Evolutionary conservation across 164 flowering plant species (phyloP).

Genomic region (Houttuynia cordata): DNA sequence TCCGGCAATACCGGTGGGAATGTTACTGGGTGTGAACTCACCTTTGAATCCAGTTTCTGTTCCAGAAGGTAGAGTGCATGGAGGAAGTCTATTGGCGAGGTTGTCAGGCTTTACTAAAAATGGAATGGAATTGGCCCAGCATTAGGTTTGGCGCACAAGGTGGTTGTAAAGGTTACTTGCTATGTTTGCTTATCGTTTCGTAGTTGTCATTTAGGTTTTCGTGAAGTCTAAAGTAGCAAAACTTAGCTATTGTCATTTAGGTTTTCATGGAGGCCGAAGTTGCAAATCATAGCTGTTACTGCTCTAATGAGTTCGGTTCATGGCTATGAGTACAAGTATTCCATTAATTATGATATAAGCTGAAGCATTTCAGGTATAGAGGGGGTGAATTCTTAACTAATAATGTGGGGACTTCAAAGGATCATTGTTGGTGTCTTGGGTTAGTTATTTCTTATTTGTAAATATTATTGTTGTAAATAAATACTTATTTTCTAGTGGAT

Average conservation of each 20-base stretch:
- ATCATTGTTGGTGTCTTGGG: too few species aligned
- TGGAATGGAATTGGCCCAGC: conserved; percentile 10
- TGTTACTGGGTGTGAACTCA: not conserved
- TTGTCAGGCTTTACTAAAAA: conserved; percentile 13
- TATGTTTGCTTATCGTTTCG: not conserved
- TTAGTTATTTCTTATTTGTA: too few species aligned
- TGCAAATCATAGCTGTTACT: not conserved
- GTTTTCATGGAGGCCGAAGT: not conserved
- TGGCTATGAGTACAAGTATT: not conserved
- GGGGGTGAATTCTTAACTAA: not conserved
- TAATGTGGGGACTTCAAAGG: not conserved
- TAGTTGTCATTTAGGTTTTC: not conserved
- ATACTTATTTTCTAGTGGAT: too few species aligned
- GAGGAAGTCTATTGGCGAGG: conserved; percentile 40
- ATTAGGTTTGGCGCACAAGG: conserved; percentile 12
- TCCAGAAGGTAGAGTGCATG: conserved; percentile 59
- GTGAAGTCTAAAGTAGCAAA: too few species aligned
- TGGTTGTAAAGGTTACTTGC: conserved; percentile 17
- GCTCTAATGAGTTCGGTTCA: not conserved
- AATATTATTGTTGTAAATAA: too few species aligned
- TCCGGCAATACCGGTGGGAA: not conserved
- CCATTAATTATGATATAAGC: not conserved
- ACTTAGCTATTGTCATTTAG: not conserved
- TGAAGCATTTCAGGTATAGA: not conserved
- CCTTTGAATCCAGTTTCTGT: conserved; percentile 5